A percentile compares a stretch with the other conserved stretches of the same genome.
phyloP scores from a whole-genome alignment of 345 rosid genomes.

The Gossypium stocksii region DNA sequence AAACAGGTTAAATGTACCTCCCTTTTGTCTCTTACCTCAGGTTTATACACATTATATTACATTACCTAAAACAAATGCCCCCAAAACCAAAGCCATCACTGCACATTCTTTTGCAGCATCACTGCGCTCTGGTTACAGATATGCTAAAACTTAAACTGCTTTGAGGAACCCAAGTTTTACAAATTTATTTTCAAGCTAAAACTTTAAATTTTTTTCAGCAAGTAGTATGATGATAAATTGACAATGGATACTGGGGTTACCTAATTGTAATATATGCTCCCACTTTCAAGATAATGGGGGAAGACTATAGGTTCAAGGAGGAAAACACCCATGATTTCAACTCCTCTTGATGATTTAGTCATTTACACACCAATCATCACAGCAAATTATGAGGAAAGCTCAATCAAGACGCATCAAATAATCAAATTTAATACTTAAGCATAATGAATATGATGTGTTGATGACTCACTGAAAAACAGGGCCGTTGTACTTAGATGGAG shows the following conservation, averaged over 20 bases:
- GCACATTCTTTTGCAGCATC: not conserved
- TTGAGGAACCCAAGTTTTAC: not conserved
- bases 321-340: not conserved
- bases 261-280: not conserved
- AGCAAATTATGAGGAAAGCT: conserved; percentile 1
- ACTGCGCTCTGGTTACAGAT: not conserved
- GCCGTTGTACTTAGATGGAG: conserved; percentile 56
- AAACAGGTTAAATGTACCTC: not conserved
- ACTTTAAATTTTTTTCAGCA: not conserved
- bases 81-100: not conserved
- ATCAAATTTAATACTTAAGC: not conserved
- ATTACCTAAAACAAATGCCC: not conserved
- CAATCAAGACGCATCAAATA: conserved; percentile 5
- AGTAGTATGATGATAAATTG: not conserved
- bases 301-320: not conserved
- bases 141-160: not conserved
- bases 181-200: not conserved
- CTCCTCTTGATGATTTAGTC: not conserved
- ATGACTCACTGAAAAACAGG: conserved; percentile 67
- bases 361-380: not conserved
- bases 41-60: not conserved
- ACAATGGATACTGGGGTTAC: not conserved
- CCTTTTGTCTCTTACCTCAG: not conserved
- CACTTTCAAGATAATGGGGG: not conserved
- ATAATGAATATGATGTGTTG: not conserved